Conservation (phyloP, 495 filamentous ascomycete species). For the Neurospora sublineolata region DNA sequence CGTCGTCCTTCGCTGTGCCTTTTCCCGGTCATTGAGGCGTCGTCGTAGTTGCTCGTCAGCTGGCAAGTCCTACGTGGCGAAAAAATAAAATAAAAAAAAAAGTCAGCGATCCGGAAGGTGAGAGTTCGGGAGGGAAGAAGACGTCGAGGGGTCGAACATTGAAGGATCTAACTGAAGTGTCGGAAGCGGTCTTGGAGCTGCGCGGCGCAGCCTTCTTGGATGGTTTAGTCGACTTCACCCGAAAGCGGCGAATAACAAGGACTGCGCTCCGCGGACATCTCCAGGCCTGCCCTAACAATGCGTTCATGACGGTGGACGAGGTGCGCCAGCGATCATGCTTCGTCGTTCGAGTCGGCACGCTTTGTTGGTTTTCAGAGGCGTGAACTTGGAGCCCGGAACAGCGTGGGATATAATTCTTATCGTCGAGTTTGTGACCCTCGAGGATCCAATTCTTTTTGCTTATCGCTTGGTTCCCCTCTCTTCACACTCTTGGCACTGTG, state of each 20-base stretch:
- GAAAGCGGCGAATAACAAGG: constrained; percentile 5
- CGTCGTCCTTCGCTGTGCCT: not conserved
- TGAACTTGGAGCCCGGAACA: not conserved
- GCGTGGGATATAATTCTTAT: not conserved
- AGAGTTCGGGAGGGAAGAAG: not conserved
- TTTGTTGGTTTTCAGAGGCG: not conserved
- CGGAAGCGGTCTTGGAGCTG: not conserved
- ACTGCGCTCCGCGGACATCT: constrained; percentile 8
- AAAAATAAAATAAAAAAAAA: no score
- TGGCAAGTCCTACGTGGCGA: not conserved
- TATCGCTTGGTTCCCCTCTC: not conserved
- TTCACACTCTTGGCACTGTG: not conserved
- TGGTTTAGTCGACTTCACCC: not conserved
- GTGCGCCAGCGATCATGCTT: constrained; percentile 14
- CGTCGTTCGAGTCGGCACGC: not conserved
- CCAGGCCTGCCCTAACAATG: constrained; percentile 12
- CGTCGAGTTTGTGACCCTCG: not conserved
- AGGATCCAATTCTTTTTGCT: not conserved
- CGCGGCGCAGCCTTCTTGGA: not conserved
- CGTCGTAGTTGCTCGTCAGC: not conserved
- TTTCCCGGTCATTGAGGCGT: not conserved
- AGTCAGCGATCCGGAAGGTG: not conserved
- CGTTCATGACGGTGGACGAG: constrained; percentile 18
- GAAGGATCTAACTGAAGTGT: not conserved
- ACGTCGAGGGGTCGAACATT: not conserved